Conservation (phyloP, 1,284 basidiomycete genomes). For the Pyrrhoderma noxium region DNA sequence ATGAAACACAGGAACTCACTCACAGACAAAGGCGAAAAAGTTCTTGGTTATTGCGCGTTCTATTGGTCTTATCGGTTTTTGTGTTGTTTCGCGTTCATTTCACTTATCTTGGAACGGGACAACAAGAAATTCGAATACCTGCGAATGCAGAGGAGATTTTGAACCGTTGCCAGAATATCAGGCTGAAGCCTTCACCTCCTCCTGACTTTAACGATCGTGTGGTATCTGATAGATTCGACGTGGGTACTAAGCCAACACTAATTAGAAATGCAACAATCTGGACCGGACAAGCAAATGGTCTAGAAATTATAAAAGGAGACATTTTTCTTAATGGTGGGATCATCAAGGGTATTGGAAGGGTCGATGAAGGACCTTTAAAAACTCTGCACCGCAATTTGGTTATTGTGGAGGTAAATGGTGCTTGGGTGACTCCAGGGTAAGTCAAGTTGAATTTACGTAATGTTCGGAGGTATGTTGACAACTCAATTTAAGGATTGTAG, state of each 20-base stretch:
- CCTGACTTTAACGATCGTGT: slow-evolving; percentile 41
- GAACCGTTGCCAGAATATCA: too few relatives aligned
- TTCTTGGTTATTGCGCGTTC: too few relatives aligned
- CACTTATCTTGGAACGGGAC: too few relatives aligned
- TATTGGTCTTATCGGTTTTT: too few relatives aligned
- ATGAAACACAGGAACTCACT: too few relatives aligned
- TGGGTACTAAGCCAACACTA: slow-evolving; percentile 49
- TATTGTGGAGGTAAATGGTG: slow-evolving; percentile 39
- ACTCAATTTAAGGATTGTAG: slow-evolving; percentile 26
- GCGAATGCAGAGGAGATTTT: too few relatives aligned
- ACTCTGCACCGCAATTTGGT: slow-evolving; percentile 29
- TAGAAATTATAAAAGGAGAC: slow-evolving; percentile 43
- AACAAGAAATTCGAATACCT: too few relatives aligned
- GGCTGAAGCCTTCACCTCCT: slow-evolving; percentile 26
- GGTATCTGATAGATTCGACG: slow-evolving; percentile 61
- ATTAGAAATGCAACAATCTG: slow-evolving; percentile 59
- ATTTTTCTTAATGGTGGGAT: slow-evolving; percentile 48
- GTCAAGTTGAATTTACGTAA: too few relatives aligned
- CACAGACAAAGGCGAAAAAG: too few relatives aligned
- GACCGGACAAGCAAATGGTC: slow-evolving; percentile 52
- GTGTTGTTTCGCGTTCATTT: too few relatives aligned
- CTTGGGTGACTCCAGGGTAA: slow-evolving; percentile 46
- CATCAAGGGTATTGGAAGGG: slow-evolving; percentile 42
- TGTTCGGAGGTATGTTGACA: too few relatives aligned
- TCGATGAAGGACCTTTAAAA: slow-evolving; percentile 25